Evolutionary conservation across 306 rosid genomes (phyloP).

Genomic region (Ziziphus jujuba): DNA sequence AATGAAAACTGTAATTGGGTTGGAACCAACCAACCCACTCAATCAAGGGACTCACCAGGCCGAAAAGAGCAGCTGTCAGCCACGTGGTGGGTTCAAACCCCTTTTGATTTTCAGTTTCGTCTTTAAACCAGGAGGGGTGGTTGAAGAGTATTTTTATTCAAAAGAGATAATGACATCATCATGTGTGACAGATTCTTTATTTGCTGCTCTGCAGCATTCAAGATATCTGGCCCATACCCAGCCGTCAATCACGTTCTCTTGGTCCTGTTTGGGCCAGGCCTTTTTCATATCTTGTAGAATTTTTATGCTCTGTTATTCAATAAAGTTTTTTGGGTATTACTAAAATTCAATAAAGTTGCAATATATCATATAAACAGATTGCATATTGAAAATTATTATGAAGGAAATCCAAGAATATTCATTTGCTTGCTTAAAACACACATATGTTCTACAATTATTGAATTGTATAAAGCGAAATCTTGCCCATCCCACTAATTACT

Average conservation of each 20-base stretch:
- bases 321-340: too few species aligned
- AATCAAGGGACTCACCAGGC: background rate
- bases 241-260: constrained; percentile 56
- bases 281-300: background rate
- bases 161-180: background rate
- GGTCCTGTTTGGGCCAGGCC: constrained; percentile 30
- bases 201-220: constrained; percentile 17
- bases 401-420: constrained; percentile 14
- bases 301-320: too few species aligned
- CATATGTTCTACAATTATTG: constrained; percentile 13
- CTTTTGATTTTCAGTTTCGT: background rate
- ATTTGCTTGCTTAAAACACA: constrained; percentile 24
- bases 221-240: constrained; percentile 45
- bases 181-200: background rate
- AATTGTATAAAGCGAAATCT: background rate
- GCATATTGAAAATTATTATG: constrained; percentile 11
- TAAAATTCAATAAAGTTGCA: background rate
- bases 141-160: background rate
- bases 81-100: constrained; percentile 17
- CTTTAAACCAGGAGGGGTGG: too few species aligned
- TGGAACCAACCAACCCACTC: background rate
- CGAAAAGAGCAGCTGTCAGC: background rate
- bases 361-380: background rate
- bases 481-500: too few species aligned
- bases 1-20: too few species aligned